Evolutionary conservation across 73 alveolate species (phyloP).

Genomic region (Urostyla sp.): DNA sequence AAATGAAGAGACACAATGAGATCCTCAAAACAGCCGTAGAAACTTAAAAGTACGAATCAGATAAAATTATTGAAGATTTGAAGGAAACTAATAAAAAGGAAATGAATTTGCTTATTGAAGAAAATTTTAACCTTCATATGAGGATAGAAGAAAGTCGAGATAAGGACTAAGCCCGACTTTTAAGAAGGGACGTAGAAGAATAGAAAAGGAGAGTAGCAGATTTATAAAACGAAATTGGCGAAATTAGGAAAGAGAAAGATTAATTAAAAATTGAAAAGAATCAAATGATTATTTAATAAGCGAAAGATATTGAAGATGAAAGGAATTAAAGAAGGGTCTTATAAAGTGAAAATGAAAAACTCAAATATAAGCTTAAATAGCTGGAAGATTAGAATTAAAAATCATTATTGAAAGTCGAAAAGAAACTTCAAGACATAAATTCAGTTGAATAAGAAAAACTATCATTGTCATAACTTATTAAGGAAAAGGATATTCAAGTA

Average conservation of each 20-base stretch:
- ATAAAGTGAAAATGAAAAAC: constrained; percentile 36
- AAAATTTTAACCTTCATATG: constrained; percentile 47
- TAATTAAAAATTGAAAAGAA: constrained; percentile 62
- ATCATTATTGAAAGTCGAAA: constrained; percentile 26
- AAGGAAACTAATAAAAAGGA: constrained; percentile 63
- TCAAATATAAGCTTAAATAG: constrained; percentile 44
- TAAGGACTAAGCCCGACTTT: constrained; percentile 53
- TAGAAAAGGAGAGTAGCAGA: constrained; percentile 57
- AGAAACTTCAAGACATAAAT: constrained; percentile 45
- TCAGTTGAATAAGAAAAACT: constrained; percentile 11
- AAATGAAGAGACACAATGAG: constrained; percentile 72
- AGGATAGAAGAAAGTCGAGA: constrained; percentile 58
- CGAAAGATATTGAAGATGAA: constrained; percentile 69
- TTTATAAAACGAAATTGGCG: constrained; percentile 53
- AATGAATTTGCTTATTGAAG: constrained; percentile 31
- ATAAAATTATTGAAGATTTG: constrained; percentile 65
- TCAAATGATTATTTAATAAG: constrained; percentile 52
- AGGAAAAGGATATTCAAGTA: constrained; percentile 62
- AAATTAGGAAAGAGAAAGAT: constrained; percentile 67
- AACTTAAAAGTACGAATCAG: constrained; percentile 62
- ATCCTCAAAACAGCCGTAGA: constrained; percentile 64
- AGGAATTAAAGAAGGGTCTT: constrained; percentile 52
- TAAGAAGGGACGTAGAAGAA: constrained; percentile 70
- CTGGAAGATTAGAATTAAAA: constrained; percentile 64
- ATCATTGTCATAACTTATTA: constrained; percentile 15